Evolutionary conservation across 163 green algal genomes (phyloP), one percentile per base, ranked within the genome.

Genomic region (Scenedesmus sp.): DNA sequence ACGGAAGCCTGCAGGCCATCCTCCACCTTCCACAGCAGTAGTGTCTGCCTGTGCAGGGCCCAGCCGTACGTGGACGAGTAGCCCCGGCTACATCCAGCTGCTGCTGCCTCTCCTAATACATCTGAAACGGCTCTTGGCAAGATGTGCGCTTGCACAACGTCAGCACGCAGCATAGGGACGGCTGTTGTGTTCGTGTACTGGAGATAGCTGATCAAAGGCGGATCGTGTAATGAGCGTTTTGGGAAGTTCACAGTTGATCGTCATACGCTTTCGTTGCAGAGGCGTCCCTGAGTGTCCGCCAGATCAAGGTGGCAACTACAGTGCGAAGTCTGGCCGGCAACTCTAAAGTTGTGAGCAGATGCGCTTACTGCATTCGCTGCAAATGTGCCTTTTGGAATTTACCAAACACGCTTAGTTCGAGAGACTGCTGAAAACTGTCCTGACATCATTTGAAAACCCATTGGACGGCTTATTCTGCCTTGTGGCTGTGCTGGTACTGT

Each of bases 21-120:
- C 24, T 85, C 88, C 24, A 80, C 88, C 22, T 53, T 81, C 88
- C 88, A 92, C 30, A 92, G 24, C 26, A 92, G 81, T 24, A 92
- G 70, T 30, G 40, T 81, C 35, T 88, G 80, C 16, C 88, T 40
- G 65, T 92, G 88, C 46, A 92, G 70, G 1, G 40, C 88, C 88
- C 88, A 92, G n/a, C 33, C 81, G 59, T 89, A 81, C 22, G 79
- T 70, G 56, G 30, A 12, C 18, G 46, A 33, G 51, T 33, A 40
- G 1, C 26, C 37, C 0, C 26, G 18, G 61, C 81, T 88, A 9
- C 73, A 76, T 5, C 88, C 88, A 6, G 61, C 30, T 37, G 80
- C 61, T 12, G 49, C 30, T 49, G 46, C 49, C 26, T 92, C 88
- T 56, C 16, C 40, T 3, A 92, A 13, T 16, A 83, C 59, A 76